These are phyloP conservation scores for Suaeda aralocaspica DNA, from an alignment of 148 eudicot genomes.

Conservation along the genomic window DNA sequence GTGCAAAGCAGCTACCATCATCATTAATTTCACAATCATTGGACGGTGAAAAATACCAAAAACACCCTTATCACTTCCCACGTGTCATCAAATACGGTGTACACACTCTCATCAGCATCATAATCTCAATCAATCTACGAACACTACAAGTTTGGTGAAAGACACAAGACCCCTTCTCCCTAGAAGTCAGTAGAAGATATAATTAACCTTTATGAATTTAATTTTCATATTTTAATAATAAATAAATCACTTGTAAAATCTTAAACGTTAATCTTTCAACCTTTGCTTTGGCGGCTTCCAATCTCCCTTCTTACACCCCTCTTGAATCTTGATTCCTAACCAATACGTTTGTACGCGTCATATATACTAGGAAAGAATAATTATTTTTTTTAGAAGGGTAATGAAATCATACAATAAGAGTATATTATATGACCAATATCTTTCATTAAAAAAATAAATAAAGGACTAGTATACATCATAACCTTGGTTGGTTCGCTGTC, in stretches of 20 bases:
- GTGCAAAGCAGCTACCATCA: neutral
- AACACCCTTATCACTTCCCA: slow-evolving; percentile 3
- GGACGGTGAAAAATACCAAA: slow-evolving; percentile 1
- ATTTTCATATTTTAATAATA: neutral
- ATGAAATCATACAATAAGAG: neutral
- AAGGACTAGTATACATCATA: slow-evolving; percentile 2
- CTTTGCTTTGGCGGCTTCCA: slow-evolving; percentile 29
- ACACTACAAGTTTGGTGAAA: slow-evolving; percentile 23
- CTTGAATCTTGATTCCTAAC: neutral
- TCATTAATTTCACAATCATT: slow-evolving; percentile 16
- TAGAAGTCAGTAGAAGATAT: neutral
- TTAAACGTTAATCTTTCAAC: slow-evolving; percentile 2
- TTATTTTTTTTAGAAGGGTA: neutral
- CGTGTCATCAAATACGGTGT: slow-evolving; percentile 16
- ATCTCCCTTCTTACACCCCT: neutral
- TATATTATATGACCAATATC: neutral
- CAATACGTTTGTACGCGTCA: slow-evolving; percentile 11
- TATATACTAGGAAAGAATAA: neutral
- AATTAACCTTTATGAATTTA: neutral
- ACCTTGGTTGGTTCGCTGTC: slow-evolving; percentile 23
- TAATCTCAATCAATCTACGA: neutral
- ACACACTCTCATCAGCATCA: neutral
- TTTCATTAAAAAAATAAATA: neutral
- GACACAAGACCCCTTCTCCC: slow-evolving; percentile 18
- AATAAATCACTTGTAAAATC: neutral